These are phyloP conservation scores for Leccinum uliginosum DNA, from an alignment of 768 basidiomycete genomes.

Conservation along the genomic window DNA sequence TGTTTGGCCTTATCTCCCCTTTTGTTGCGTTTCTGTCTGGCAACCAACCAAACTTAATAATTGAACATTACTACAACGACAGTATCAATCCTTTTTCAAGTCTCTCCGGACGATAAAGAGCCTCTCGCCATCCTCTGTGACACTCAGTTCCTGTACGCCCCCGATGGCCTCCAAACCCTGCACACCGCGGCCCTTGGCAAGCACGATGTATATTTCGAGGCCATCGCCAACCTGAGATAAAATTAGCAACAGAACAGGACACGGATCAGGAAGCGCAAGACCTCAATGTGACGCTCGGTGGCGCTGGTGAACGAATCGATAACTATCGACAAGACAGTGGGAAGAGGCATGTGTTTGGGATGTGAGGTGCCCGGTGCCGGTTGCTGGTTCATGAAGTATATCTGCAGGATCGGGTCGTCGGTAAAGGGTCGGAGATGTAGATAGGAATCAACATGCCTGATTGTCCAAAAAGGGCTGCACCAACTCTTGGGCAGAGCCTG, in stretches of 20 bases:
- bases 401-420: conserved; percentile 55
- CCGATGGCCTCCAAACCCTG: conserved; percentile 53
- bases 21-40: not conserved
- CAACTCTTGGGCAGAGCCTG: conserved; percentile 90
- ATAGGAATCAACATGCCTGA: conserved; percentile 60
- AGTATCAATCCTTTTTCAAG: conserved; percentile 71
- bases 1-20: not conserved
- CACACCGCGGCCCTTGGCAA: conserved; percentile 61
- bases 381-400: conserved; percentile 96
- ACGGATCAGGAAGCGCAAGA: conserved; percentile 30
- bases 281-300: conserved; percentile 98
- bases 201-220: conserved; percentile 85
- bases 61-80: not conserved
- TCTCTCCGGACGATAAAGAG: conserved; percentile 73
- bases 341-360: conserved; percentile 77
- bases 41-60: not conserved
- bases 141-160: conserved; percentile 61
- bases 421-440: conserved; percentile 40
- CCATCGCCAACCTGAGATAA: conserved; percentile 82
- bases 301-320: conserved; percentile 96
- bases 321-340: conserved; percentile 78
- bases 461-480: conserved; percentile 99
- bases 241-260: conserved; percentile 1
- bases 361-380: conserved; percentile 68
- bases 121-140: conserved; percentile 62